A percentile compares a stretch with the other conserved stretches of the same genome.
These are phyloP conservation scores for Solanum hybrid DNA, from an alignment of 305 asterid species.

Conservation along the genomic window DNA sequence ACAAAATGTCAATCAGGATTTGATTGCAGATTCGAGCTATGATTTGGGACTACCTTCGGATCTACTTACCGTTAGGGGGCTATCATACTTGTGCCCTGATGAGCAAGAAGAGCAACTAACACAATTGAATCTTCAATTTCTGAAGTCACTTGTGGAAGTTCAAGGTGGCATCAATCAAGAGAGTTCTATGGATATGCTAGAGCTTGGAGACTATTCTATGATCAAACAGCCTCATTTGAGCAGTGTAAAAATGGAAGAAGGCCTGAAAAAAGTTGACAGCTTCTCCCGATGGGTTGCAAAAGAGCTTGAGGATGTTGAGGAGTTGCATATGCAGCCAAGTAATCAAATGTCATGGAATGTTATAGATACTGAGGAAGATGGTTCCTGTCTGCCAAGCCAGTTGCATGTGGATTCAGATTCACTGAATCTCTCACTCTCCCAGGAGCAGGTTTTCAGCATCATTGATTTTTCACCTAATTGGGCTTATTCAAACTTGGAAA, in stretches of 20 bases:
- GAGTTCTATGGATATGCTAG: constrained; percentile 30
- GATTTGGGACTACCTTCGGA: constrained; percentile 28
- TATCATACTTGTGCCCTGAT: constrained; percentile 23
- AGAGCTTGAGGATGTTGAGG: constrained; percentile 72
- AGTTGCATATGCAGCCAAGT: constrained; percentile 50
- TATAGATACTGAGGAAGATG: constrained; percentile 53
- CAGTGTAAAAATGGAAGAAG: constrained; percentile 52
- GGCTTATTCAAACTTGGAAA: constrained; percentile 61
- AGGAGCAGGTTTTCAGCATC: constrained; percentile 89
- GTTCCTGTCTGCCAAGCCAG: constrained; percentile 48
- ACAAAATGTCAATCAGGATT: constrained; percentile 21
- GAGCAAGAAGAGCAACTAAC: constrained; percentile 38
- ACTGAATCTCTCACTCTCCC: constrained; percentile 67
- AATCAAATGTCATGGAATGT: constrained; percentile 65
- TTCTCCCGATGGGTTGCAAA: constrained; percentile 89
- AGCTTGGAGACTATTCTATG: constrained; percentile 40
- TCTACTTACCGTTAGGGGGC: constrained; percentile 29
- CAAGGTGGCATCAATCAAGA: constrained; percentile 35
- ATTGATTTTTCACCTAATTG: constrained; percentile 73
- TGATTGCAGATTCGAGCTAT: constrained; percentile 20
- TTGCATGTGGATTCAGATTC: constrained; percentile 58
- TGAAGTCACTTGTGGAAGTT: constrained; percentile 29
- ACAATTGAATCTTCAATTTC: constrained; percentile 32
- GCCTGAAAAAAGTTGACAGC: constrained; percentile 96
- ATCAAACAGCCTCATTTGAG: constrained; percentile 50